phyloP scores from a whole-genome alignment of 1,284 basidiomycete genomes.

The Prillingera fragicola region DNA sequence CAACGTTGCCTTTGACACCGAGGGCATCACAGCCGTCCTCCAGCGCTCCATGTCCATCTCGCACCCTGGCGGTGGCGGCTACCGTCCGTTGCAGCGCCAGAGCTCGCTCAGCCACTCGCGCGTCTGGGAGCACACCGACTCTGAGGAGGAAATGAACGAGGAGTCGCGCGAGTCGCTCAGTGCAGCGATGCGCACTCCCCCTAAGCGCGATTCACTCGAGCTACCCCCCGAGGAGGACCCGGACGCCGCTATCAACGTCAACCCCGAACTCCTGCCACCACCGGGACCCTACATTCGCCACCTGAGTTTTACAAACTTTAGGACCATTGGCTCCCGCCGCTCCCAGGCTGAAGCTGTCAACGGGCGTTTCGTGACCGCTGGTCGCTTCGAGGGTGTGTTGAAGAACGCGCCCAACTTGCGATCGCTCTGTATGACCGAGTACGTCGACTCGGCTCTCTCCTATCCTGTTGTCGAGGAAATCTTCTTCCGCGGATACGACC shows the following conservation, averaged over 20 bases:
- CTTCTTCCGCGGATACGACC: slow-evolving; percentile 64
- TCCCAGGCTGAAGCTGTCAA: slow-evolving; percentile 83
- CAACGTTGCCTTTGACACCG: slow-evolving; percentile 28
- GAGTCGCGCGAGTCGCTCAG: slow-evolving; percentile 8
- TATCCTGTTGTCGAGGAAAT: slow-evolving; percentile 75
- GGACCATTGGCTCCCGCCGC: slow-evolving; percentile 88
- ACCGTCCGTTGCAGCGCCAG: slow-evolving; percentile 12
- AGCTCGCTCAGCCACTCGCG: slow-evolving; percentile 14
- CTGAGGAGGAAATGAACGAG: slow-evolving; percentile 20
- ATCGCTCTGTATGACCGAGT: slow-evolving; percentile 86
- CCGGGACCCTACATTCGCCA: slow-evolving; percentile 53
- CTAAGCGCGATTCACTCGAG: slow-evolving; percentile 7
- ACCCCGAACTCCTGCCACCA: slow-evolving; percentile 40
- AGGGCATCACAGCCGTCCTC: slow-evolving; percentile 33
- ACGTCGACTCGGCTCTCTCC: slow-evolving; percentile 86
- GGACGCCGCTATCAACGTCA: slow-evolving; percentile 20
- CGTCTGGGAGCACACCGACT: slow-evolving; percentile 7
- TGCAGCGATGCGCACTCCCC: slow-evolving; percentile 12
- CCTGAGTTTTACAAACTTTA: slow-evolving; percentile 86
- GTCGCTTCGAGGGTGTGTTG: slow-evolving; percentile 71
- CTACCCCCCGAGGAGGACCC: slow-evolving; percentile 1
- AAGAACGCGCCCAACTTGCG: slow-evolving; percentile 82
- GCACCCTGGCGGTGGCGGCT: slow-evolving; percentile 4
- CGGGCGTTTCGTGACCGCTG: slow-evolving; percentile 86
- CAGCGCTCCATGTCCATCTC: slow-evolving; percentile 26